A percentile compares a stretch with the other conserved stretches of the same genome.
Conservation (phyloP, 2,329 filamentous ascomycete genomes). For the Clonostachys chloroleuca region DNA sequence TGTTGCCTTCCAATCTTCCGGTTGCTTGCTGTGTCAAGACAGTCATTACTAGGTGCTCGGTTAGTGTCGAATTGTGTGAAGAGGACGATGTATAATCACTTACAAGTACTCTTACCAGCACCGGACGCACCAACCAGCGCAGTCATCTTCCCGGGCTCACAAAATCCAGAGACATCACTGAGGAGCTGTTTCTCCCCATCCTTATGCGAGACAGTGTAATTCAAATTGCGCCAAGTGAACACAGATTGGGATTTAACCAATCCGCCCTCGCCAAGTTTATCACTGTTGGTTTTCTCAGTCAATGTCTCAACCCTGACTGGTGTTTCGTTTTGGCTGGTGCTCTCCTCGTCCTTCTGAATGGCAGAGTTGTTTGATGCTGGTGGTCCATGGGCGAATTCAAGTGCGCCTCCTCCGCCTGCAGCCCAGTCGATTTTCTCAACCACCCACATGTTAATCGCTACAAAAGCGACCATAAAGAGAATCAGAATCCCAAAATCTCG, state of each 20-base stretch:
- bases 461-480: conserved; percentile 1
- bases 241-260: conserved; percentile 2
- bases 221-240: conserved; percentile 3
- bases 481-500: conserved; percentile 4
- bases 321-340: background rate
- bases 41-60: background rate
- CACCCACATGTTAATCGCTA: conserved; percentile 3
- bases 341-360: background rate
- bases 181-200: conserved; percentile 2
- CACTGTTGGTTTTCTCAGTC: background rate
- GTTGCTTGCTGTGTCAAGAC: conserved; percentile 5
- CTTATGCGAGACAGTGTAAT: conserved; percentile 1
- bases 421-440: conserved; percentile 6
- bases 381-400: background rate
- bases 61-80: background rate
- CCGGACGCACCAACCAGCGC: conserved; percentile 54
- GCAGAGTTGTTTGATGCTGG: background rate
- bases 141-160: conserved; percentile 51
- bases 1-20: conserved; percentile 61
- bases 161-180: conserved; percentile 2
- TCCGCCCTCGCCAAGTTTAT: background rate
- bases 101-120: conserved; percentile 57
- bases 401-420: background rate
- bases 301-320: background rate
- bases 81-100: conserved; percentile 15